Percentiles rank a stretch among this genome's conserved stretches.
phyloP scores from a whole-genome alignment of 495 filamentous ascomycete genomes.

The Glonium stellatum region DNA sequence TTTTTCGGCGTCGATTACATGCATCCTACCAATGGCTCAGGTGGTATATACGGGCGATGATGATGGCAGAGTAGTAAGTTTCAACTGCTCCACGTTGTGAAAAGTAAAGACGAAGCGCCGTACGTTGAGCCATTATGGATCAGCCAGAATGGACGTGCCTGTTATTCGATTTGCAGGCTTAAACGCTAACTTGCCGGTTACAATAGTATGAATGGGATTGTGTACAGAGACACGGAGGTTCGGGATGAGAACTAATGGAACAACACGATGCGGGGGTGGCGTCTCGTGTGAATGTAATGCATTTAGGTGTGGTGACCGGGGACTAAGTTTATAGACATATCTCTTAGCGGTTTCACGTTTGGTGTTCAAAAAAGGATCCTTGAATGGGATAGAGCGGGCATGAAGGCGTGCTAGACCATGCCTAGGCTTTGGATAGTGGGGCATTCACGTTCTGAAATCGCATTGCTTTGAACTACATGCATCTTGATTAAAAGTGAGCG shows the following conservation, averaged over 20 bases:
- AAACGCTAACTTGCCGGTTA: not conserved
- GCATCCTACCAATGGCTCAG: slow-evolving; percentile 73
- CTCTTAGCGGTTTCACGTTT: too few relatives aligned
- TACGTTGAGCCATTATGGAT: slow-evolving; percentile 34
- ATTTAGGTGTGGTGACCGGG: too few relatives aligned
- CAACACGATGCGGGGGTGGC: too few relatives aligned
- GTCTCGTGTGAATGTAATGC: too few relatives aligned
- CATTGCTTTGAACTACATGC: too few relatives aligned
- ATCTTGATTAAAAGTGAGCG: too few relatives aligned
- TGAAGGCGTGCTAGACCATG: too few relatives aligned
- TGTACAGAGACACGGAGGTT: slow-evolving; percentile 44
- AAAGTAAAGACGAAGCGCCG: not conserved
- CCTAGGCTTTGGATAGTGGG: too few relatives aligned
- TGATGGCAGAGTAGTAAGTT: slow-evolving; percentile 67
- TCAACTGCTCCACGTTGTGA: not conserved
- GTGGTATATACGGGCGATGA: slow-evolving; percentile 93
- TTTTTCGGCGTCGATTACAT: slow-evolving; percentile 75
- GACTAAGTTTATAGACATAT: too few relatives aligned
- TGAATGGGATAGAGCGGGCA: too few relatives aligned
- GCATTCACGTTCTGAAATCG: too few relatives aligned
- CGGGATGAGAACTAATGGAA: not conserved
- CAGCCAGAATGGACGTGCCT: slow-evolving; percentile 19
- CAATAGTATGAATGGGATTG: slow-evolving; percentile 81
- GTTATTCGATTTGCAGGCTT: not conserved
- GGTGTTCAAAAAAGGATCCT: too few relatives aligned